phyloP scores from a whole-genome alignment of 2,329 filamentous ascomycete genomes.

The Colletotrichum sp. region DNA sequence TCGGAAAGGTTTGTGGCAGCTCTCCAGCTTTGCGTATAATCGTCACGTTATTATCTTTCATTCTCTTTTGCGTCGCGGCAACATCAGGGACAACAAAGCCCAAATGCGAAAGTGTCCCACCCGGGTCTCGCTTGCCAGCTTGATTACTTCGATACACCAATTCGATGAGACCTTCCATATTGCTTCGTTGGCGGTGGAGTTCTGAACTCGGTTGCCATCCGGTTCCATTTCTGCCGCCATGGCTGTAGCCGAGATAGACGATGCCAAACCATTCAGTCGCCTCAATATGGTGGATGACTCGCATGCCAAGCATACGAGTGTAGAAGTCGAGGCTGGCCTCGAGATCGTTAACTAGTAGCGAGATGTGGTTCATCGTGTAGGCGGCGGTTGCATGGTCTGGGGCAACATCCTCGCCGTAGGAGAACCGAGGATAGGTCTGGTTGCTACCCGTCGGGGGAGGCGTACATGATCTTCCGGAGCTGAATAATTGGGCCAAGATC shows the following conservation, averaged over 20 bases:
- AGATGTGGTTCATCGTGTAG: slow-evolving; percentile 40
- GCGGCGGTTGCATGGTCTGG: slow-evolving; percentile 28
- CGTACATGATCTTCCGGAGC: background rate
- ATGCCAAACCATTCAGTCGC: slow-evolving; percentile 31
- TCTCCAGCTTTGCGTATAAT: slow-evolving; percentile 31
- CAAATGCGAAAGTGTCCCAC: slow-evolving; percentile 37
- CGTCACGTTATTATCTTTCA: slow-evolving; percentile 24
- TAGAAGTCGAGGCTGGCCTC: slow-evolving; percentile 37
- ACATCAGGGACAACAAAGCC: slow-evolving; percentile 39
- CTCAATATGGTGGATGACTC: slow-evolving; percentile 37
- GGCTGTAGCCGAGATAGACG: slow-evolving; percentile 38
- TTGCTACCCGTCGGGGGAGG: background rate
- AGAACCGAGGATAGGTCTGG: background rate
- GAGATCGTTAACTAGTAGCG: slow-evolving; percentile 33
- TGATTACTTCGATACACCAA: slow-evolving; percentile 29
- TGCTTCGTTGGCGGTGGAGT: slow-evolving; percentile 37
- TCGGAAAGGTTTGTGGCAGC: background rate
- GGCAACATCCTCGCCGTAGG: background rate
- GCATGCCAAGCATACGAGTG: slow-evolving; percentile 36
- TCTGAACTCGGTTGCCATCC: slow-evolving; percentile 37
- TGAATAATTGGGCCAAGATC: background rate
- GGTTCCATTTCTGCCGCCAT: slow-evolving; percentile 40
- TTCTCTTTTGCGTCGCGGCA: slow-evolving; percentile 26
- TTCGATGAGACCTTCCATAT: slow-evolving; percentile 35
- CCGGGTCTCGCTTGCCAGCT: slow-evolving; percentile 11